Conservation (phyloP, 805 yeast genomes). For the Priceomyces castillae region DNA sequence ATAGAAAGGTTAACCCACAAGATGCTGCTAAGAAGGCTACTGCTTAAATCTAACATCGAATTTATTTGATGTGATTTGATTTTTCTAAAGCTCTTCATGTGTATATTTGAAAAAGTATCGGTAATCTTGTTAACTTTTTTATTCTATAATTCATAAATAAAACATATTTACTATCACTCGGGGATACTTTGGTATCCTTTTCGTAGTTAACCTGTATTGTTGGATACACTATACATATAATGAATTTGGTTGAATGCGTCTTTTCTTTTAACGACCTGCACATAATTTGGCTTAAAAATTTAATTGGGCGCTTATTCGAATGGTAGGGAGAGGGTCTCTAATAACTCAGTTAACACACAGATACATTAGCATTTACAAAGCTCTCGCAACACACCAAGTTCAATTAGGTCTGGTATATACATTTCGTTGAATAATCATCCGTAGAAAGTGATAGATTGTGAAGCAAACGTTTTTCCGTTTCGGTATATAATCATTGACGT, state of each 20-base stretch:
- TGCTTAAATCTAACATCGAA: slow-evolving; percentile 4
- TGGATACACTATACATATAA: no score
- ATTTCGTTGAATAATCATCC: not conserved
- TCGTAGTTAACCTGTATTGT: no score
- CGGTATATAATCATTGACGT: not conserved
- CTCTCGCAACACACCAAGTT: not conserved
- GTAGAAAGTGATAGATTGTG: not conserved
- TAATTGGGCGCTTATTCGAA: slow-evolving; percentile 9
- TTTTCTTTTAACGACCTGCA: no score
- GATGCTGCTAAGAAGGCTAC: slow-evolving; percentile 94
- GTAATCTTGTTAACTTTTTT: not conserved
- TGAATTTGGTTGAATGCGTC: no score
- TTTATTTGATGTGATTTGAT: not conserved
- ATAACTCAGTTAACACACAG: not conserved
- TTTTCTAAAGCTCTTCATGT: slow-evolving; percentile 2
- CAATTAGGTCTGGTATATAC: not conserved
- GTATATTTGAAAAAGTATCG: slow-evolving; percentile 4
- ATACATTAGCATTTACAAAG: not conserved
- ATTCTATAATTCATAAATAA: slow-evolving; percentile 5
- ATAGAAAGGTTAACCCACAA: slow-evolving; percentile 93
- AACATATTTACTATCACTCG: not conserved
- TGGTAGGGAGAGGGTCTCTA: not conserved
- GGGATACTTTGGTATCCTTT: no score
- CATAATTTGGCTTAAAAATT: slow-evolving; percentile 4
- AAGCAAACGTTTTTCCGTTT: not conserved